Percentiles rank a stretch among this genome's conserved stretches.
Evolutionary conservation across 2,329 filamentous ascomycete genomes (phyloP).

Genomic region (Fusarium heterosporum): DNA sequence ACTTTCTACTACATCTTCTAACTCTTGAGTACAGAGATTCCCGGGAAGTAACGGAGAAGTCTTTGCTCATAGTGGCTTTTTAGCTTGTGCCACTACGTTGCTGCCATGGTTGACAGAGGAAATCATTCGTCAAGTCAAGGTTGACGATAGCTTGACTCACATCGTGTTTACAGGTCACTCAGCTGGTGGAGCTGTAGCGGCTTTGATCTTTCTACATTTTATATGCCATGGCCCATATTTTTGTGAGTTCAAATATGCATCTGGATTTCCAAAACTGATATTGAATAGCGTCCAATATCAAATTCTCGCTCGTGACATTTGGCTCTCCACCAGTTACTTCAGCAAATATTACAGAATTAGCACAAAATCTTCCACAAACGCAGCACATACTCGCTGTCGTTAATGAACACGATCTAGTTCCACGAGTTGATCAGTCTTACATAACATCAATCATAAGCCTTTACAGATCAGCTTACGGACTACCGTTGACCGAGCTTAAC

Average conservation of each 20-base stretch:
- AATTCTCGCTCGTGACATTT: constrained; percentile 39
- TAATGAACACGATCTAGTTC: constrained; percentile 43
- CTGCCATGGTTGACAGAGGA: constrained; percentile 25
- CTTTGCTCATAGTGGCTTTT: constrained; percentile 35
- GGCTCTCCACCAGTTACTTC: constrained; percentile 39
- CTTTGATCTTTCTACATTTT: constrained; percentile 34
- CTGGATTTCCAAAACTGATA: not conserved
- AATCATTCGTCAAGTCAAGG: constrained; percentile 16
- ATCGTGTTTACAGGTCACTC: constrained; percentile 44
- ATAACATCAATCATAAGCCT: constrained; percentile 37
- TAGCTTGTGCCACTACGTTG: constrained; percentile 35
- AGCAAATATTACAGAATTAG: constrained; percentile 16
- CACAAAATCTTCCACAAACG: not conserved
- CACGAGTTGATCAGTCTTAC: constrained; percentile 36
- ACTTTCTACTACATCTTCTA: not conserved
- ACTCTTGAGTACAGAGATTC: not conserved
- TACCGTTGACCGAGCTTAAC: not conserved
- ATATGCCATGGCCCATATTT: not conserved
- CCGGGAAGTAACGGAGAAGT: not conserved
- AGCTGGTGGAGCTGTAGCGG: constrained; percentile 41
- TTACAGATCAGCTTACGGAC: constrained; percentile 33
- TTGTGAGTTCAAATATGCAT: not conserved
- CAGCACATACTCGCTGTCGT: constrained; percentile 26
- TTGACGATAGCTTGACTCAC: not conserved
- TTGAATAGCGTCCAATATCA: not conserved